Percentiles rank a stretch among this genome's conserved stretches.
Conservation (phyloP, 208 protist species). For the Trypanosoma vivax region DNA sequence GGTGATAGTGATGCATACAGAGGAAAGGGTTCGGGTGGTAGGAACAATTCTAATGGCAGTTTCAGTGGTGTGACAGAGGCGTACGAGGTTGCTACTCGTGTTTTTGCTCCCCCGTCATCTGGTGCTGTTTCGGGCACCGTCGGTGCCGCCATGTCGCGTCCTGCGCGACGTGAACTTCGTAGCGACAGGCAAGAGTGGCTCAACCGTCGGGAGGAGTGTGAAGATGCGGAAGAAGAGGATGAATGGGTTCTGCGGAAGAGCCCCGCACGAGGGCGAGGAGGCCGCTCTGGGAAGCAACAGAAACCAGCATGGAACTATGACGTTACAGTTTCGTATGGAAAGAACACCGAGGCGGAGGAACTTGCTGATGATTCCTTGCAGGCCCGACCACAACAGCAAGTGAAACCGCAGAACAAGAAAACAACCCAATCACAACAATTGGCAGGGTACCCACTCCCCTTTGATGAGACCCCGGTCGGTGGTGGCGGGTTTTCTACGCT, state of each 20-base stretch:
- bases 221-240: background rate
- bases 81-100: constrained; percentile 16
- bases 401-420: no score
- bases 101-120: constrained; percentile 6
- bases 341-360: background rate
- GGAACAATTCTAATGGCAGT: background rate
- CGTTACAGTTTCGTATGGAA: constrained; percentile 25
- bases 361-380: background rate
- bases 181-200: constrained; percentile 1
- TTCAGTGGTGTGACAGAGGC: constrained; percentile 5
- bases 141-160: constrained; percentile 1
- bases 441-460: no score
- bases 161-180: background rate
- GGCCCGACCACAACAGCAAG: constrained; percentile 1
- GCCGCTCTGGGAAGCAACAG: background rate
- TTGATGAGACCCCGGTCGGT: no score
- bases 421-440: no score
- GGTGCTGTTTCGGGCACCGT: constrained; percentile 4
- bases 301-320: constrained; percentile 67
- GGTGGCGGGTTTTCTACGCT: no score
- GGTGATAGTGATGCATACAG: background rate
- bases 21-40: background rate
- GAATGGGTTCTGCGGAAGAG: constrained; percentile 5
- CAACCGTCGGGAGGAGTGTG: background rate
- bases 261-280: background rate